Evolutionary conservation across 106 monocot species (phyloP).

Genomic region (Iris macrosiphon): DNA sequence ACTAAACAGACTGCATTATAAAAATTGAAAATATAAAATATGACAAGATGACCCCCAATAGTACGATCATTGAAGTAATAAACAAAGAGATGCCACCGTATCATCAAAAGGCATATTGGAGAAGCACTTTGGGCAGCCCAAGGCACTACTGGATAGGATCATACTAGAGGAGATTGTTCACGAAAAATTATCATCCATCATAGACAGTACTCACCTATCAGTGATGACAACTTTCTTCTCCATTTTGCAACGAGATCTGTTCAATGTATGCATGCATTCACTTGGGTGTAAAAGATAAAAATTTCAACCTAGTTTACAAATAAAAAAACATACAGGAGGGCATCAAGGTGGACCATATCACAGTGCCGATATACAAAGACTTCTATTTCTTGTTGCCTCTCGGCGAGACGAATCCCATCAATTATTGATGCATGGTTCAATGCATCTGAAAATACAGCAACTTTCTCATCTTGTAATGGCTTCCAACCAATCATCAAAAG

Average conservation of each 20-base stretch:
- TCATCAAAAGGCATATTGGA: neutral
- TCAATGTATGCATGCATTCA: neutral
- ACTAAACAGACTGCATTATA: slow-evolving; percentile 77
- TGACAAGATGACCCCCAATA: neutral
- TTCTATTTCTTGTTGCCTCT: slow-evolving; percentile 47
- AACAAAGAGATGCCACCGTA: neutral
- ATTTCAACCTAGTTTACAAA: neutral
- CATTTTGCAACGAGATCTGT: slow-evolving; percentile 64
- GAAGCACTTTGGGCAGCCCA: slow-evolving; percentile 3
- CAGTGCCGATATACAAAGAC: slow-evolving; percentile 75
- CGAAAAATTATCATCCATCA: neutral
- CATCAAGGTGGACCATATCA: slow-evolving; percentile 70
- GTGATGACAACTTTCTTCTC: slow-evolving; percentile 87
- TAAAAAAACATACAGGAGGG: slow-evolving; percentile 53
- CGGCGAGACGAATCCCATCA: slow-evolving; percentile 72
- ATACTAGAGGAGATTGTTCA: neutral
- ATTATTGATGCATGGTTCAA: slow-evolving; percentile 98
- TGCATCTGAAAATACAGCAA: slow-evolving; percentile 91
- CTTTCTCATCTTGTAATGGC: slow-evolving; percentile 47
- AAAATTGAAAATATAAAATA: slow-evolving; percentile 5
- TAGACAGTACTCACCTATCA: slow-evolving; percentile 50
- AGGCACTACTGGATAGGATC: neutral
- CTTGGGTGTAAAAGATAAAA: slow-evolving; percentile 6
- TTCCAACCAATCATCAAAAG: slow-evolving; percentile 34
- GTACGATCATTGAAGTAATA: neutral